Evolutionary conservation across 306 rosid genomes (phyloP), one percentile per base, ranked within the genome.

Genomic region (Dryas octopetala): DNA sequence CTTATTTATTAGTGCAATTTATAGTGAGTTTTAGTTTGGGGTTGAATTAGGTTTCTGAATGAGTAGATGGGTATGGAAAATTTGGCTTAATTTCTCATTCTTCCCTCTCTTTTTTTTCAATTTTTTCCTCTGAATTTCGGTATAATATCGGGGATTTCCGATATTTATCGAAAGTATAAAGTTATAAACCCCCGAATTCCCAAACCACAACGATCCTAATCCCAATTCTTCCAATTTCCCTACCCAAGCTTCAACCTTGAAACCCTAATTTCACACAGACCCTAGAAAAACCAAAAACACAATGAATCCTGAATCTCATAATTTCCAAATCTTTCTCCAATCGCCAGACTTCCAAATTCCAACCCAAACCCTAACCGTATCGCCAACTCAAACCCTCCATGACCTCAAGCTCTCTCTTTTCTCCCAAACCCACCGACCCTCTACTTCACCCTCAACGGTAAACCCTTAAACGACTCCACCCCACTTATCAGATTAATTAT

Each of bases 361-460:
- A 44, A 67, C 78, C 72, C 79, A 71, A 82, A 75, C 85, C 76
- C 73, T 90, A 52, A 67, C 66, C 78, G 43, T 83, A 54, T 26
- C 64, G 84, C 81, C 75, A 48, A 67, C 51, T 59, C 43, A 76
- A 45, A 64, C 68, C 81, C 82, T 95, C 6, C 72, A 64, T 13
- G 80, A 91, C 58, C 84, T 95, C 60, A 95, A 89, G 80, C 79
- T 40, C 44, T 86, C 82, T n/a, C 81, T 90, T 52, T 74, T 89
- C 75, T 49, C 73, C 76, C 66, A 15, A 52, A 11, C 71, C 16
- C 7, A 2, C 82, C 88, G 0, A 87, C 86, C 15, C 71, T 86
- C 74, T 95, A 87, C 79, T 90, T 95, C 87, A 85, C 96, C 74
- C 70, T 90, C 40, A 78, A 90, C 74, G 97, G 99, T 1, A 90